A percentile compares a stretch with the other conserved stretches of the same genome.
phyloP scores from a whole-genome alignment of 2,329 filamentous ascomycete species.

The Chrysosphaeria jannelii region DNA sequence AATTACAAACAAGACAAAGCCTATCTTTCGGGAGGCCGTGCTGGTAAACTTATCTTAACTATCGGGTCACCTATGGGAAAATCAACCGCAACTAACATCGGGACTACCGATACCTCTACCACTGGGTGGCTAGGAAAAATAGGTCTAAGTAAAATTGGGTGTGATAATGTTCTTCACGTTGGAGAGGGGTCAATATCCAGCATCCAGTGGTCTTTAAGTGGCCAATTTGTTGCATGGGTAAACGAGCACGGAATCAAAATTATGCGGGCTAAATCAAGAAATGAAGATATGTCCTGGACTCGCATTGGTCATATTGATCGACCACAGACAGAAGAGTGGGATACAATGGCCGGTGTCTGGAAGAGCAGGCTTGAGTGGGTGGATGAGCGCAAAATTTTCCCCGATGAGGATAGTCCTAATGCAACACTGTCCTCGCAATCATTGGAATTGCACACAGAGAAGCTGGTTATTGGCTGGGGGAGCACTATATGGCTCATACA shows the following conservation, averaged over 20 bases:
- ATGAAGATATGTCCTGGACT: conserved; percentile 74
- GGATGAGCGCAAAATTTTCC: conserved; percentile 51
- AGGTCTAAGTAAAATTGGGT: conserved; percentile 54
- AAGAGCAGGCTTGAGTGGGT: conserved; percentile 84
- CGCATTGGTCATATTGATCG: conserved; percentile 75
- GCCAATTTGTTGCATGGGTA: conserved; percentile 79
- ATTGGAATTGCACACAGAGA: conserved; percentile 39
- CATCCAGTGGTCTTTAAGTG: conserved; percentile 83
- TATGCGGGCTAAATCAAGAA: conserved; percentile 65
- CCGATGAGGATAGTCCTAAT: conserved; percentile 24
- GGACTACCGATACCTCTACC: conserved; percentile 53
- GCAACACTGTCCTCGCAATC: conserved; percentile 5
- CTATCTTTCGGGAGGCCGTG: conserved; percentile 72
- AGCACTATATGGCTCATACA: conserved; percentile 89
- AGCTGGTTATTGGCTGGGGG: conserved; percentile 81
- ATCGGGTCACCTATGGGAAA: conserved; percentile 49
- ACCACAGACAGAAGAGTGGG: conserved; percentile 65
- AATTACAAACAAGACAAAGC: conserved; percentile 73
- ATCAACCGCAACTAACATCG: conserved; percentile 65
- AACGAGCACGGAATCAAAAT: conserved; percentile 97
- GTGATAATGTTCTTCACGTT: conserved; percentile 64
- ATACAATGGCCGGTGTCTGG: conserved; percentile 91
- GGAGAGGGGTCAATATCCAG: conserved; percentile 76
- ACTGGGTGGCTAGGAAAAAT: conserved; percentile 80
- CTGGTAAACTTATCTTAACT: conserved; percentile 67